Evolutionary conservation across 768 basidiomycete species (phyloP).

Genomic region (Pulveroboletus sp.): DNA sequence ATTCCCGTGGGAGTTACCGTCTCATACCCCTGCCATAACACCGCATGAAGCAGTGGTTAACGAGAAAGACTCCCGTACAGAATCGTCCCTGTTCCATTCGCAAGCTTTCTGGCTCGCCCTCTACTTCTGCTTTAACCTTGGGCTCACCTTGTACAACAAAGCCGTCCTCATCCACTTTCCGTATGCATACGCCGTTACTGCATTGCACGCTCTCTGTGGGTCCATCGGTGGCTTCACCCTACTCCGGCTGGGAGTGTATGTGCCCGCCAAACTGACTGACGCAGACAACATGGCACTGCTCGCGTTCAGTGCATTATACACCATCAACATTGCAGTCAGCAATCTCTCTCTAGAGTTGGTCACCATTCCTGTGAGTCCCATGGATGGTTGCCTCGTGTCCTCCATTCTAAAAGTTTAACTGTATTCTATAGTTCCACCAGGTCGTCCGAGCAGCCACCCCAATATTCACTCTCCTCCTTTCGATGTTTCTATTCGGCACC

Average conservation of each 20-base stretch:
- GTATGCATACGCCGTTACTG: constrained; percentile 93
- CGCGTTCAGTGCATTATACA: constrained; percentile 86
- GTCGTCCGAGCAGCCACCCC: constrained; percentile 92
- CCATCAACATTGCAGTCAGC: constrained; percentile 91
- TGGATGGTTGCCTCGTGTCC: background rate
- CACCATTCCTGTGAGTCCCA: constrained; percentile 72
- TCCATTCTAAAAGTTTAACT: background rate
- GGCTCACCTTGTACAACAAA: constrained; percentile 94
- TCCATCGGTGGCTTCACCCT: constrained; percentile 73
- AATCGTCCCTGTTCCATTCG: constrained; percentile 25
- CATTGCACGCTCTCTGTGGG: constrained; percentile 84
- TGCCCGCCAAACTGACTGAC: constrained; percentile 47
- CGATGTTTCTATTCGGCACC: constrained; percentile 60
- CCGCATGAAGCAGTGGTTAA: background rate
- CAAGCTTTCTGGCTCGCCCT: constrained; percentile 61
- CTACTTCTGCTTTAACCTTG: constrained; percentile 90
- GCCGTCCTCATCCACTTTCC: constrained; percentile 87
- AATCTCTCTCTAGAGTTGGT: constrained; percentile 87
- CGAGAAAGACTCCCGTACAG: constrained; percentile 7
- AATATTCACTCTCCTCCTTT: constrained; percentile 82
- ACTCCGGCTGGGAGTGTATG: constrained; percentile 52
- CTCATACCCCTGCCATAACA: constrained; percentile 1
- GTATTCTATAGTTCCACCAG: constrained; percentile 77
- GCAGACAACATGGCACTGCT: constrained; percentile 58
- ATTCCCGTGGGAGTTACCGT: constrained; percentile 21